Evolutionary conservation across 2,329 filamentous ascomycete species (phyloP).

Genomic region (Aspergillus transmontanensis): DNA sequence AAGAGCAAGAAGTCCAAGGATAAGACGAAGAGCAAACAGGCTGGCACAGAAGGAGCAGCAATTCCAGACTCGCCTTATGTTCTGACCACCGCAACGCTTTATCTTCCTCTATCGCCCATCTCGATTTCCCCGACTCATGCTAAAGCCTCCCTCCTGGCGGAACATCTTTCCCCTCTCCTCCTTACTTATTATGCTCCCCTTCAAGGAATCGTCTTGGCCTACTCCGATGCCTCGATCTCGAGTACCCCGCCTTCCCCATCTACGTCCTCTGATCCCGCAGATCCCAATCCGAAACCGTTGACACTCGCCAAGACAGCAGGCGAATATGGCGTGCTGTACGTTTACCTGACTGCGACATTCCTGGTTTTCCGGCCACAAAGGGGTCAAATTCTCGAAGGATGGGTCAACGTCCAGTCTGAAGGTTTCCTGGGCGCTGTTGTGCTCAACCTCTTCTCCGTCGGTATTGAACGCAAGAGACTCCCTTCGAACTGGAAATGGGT

Average conservation of each 20-base stretch:
- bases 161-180: slow-evolving; percentile 64
- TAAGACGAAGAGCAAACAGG: slow-evolving; percentile 39
- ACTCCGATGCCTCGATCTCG: slow-evolving; percentile 49
- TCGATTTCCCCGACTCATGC: slow-evolving; percentile 55
- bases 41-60: slow-evolving; percentile 15
- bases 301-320: slow-evolving; percentile 56
- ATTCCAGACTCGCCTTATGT: slow-evolving; percentile 68
- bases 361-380: slow-evolving; percentile 76
- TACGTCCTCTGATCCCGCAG: slow-evolving; percentile 28
- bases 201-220: slow-evolving; percentile 60
- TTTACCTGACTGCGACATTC: slow-evolving; percentile 87
- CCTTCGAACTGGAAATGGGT: slow-evolving; percentile 82
- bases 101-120: slow-evolving; percentile 62
- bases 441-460: slow-evolving; percentile 90
- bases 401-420: slow-evolving; percentile 82
- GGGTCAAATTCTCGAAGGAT: slow-evolving; percentile 75
- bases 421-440: slow-evolving; percentile 87
- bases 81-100: slow-evolving; percentile 76
- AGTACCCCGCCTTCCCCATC: slow-evolving; percentile 41
- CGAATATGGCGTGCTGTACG: slow-evolving; percentile 84
- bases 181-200: slow-evolving; percentile 64
- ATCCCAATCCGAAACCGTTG: slow-evolving; percentile 39
- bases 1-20: slow-evolving; percentile 37
- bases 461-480: slow-evolving; percentile 74
- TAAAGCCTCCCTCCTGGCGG: slow-evolving; percentile 60